Base-by-base conservation (phyloP, 2,329 filamentous ascomycete genomes). In the Talaromyces albobiverticillius region DNA sequence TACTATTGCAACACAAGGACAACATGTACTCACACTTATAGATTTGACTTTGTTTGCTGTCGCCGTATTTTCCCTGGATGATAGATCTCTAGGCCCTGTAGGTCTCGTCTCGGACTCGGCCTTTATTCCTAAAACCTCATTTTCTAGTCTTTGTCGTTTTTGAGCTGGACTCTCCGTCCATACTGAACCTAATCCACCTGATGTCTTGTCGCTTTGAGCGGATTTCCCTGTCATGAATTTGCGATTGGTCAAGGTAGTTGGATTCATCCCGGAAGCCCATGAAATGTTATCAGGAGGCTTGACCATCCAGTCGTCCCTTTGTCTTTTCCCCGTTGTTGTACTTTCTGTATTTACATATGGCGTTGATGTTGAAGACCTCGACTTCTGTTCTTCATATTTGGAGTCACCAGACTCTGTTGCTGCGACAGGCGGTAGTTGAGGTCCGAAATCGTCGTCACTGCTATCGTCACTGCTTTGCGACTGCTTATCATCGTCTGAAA, bases 91-190 rank as follows among this genome's bases (percentile, higher is more conserved):
- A 40, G 38, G 46, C 18, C 41, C 32, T 20, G 45, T 31, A n/a
- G 52, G 34, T 11, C 46, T 45, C 18, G 41, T 38, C 25, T 36
- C 55, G 18, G 61, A 64, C 4, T 63, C 66, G 34, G 70, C 69
- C 54, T 71, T 74, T 2, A 91, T 83, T 0, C 91, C 91, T 59
- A 96, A 81, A 13, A 95, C 88, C 46, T 93, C 86, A 67, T 95
- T 85, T 62, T 88, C 86, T 25, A 96, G 74, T 46, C 90, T 81
- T 70, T 87, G 85, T 51, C 87, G 82, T 71, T 95, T 95, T 72
- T 96, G 82, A 66, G 92, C 89, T 0, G 89, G 87, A 8, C 90
- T 95, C 71, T 96, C 92, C 1, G 90, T 94, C 92, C 92, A 96
- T 49, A 91, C 84, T 26, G 83, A 84, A 61, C 68, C 69, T 14